Evolutionary conservation across 306 rosid genomes (phyloP), one percentile per base, ranked within the genome.

Genomic region (Trifolium fragiferum): DNA sequence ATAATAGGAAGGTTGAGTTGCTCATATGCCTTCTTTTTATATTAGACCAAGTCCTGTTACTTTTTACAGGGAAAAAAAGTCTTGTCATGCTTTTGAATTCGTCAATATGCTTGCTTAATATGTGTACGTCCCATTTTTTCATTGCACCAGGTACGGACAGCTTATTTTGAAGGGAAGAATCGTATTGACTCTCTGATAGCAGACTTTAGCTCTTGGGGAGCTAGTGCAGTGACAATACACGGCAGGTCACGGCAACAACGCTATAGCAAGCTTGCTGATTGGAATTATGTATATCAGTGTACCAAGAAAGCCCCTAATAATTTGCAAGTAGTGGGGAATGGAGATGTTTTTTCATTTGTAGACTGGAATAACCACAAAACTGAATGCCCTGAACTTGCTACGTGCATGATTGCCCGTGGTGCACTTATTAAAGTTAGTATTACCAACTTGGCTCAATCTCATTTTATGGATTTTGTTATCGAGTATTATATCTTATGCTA

Each of bases 241-340:
- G 97, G 98, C 44, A 89, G 98, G 62, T 84, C 98, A 79, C 93
- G 98, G 20, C 98, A 93, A 83, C 98, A 93, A 66, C 92, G 98
- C 38, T 91, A 93, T 80, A 91, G 97, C 91, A 93, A 93, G 91
- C 98, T 89, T 80, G 94, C 98, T 66, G 96, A 91, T 77, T 93
- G 98, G 98, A 92, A 90, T 53, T 93, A 89, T 47, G 12, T 93
- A 8, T 80, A 93, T 79, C 84, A 90, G 70, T 93, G 98, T 83
- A 80, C 87, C 41, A 81, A 75, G 76, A 83, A 86, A 70, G 91
- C 92, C 44, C 89, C 98, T 37, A 76, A 70, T 50, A 46, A 81
- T 70, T 80, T 93, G 86, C 93, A 61, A 73, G 97, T 93, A 43
- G 70, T 88, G 47, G 97, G 98, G 55, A 93, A 93, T 73, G 98